phyloP scores from a whole-genome alignment of 805 yeast species.

The Candida krabiensis region DNA sequence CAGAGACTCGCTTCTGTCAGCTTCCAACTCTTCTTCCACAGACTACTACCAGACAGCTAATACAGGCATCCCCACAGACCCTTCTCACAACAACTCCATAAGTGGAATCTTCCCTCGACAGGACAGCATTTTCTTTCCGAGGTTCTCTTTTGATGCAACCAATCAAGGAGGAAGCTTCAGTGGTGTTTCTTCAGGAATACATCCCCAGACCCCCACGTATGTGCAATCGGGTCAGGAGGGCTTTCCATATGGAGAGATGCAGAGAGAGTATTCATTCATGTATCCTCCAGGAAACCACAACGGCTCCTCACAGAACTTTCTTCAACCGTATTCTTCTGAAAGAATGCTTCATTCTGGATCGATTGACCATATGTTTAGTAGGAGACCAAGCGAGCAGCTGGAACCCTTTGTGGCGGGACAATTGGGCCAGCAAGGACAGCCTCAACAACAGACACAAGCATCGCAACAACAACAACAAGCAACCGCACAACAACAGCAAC shows the following conservation, averaged over 20 bases:
- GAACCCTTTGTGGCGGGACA: slow-evolving; percentile 45
- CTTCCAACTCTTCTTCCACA: slow-evolving; percentile 15
- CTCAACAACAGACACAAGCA: slow-evolving; percentile 13
- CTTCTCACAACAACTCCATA: slow-evolving; percentile 19
- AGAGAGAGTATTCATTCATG: slow-evolving; percentile 27
- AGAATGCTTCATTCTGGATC: slow-evolving; percentile 20
- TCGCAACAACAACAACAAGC: slow-evolving; percentile 15
- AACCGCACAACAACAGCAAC: slow-evolving; percentile 14
- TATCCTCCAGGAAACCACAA: slow-evolving; percentile 24
- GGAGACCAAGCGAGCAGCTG: slow-evolving; percentile 51
- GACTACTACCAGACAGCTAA: slow-evolving; percentile 13
- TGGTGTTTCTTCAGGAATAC: slow-evolving; percentile 9
- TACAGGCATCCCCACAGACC: slow-evolving; percentile 7
- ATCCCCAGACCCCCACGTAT: slow-evolving; percentile 10
- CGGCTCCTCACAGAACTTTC: slow-evolving; percentile 17
- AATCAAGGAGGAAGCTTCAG: slow-evolving; percentile 20
- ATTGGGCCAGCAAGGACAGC: slow-evolving; percentile 13
- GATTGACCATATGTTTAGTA: slow-evolving; percentile 27
- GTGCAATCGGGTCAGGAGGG: slow-evolving; percentile 20
- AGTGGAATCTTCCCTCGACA: slow-evolving; percentile 26
- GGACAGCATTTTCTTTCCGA: slow-evolving; percentile 30
- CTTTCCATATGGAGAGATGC: slow-evolving; percentile 25
- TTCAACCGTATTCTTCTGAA: slow-evolving; percentile 29
- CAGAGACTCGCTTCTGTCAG: slow-evolving; percentile 26
- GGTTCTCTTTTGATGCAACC: slow-evolving; percentile 29